Conservation (phyloP, 495 filamentous ascomycete species). For the Achaetomiella virescens region DNA sequence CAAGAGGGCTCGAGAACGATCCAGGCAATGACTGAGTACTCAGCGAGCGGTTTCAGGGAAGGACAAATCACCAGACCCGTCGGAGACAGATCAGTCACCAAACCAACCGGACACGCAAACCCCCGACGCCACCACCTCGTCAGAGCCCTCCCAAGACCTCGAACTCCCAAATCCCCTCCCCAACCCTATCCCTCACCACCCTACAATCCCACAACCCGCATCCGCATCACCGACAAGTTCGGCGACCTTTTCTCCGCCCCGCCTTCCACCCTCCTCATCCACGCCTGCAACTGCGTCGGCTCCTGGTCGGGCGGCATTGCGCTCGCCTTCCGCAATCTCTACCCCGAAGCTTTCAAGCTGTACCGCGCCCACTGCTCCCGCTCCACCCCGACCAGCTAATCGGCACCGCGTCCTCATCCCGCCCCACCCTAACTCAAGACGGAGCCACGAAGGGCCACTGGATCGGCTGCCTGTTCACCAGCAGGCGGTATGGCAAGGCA, state of each 20-base stretch:
- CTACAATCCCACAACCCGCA: background rate
- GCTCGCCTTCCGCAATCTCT: constrained; percentile 14
- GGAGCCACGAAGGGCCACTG: constrained; percentile 13
- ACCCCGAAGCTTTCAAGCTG: constrained; percentile 20
- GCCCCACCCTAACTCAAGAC: background rate
- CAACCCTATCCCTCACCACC: background rate
- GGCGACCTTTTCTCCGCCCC: constrained; percentile 27
- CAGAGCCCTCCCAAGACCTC: too few relatives aligned
- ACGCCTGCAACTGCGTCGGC: constrained; percentile 26
- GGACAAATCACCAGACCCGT: background rate
- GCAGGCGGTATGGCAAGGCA: constrained; percentile 5
- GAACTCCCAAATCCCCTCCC: too few relatives aligned
- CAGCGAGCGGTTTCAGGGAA: background rate
- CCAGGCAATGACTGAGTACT: background rate
- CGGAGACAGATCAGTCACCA: background rate
- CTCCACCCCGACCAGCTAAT: constrained; percentile 7
- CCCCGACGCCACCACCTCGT: too few relatives aligned
- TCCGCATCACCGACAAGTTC: constrained; percentile 11
- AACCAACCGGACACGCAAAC: too few relatives aligned
- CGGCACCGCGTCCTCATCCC: constrained; percentile 24
- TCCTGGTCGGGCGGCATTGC: constrained; percentile 25
- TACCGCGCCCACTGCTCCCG: constrained; percentile 20
- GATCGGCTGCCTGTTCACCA: constrained; percentile 29
- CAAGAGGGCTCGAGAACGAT: background rate
- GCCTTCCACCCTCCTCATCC: constrained; percentile 23